Conservation (phyloP, 1,284 basidiomycete species). For the Somion occarium region DNA sequence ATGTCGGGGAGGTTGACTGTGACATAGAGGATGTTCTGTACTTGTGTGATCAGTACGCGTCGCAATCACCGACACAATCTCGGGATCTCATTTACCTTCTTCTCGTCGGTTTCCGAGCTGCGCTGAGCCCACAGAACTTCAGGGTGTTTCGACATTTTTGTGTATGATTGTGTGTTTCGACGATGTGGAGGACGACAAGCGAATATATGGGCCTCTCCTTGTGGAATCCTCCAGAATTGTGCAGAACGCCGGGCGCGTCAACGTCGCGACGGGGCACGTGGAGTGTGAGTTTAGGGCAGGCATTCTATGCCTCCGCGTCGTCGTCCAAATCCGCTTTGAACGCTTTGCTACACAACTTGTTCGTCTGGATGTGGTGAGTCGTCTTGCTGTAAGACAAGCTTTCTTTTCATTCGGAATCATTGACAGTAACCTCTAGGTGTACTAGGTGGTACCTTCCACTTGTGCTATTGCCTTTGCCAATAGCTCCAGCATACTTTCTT, state of each 20-base stretch:
- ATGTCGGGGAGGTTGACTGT: conserved; percentile 86
- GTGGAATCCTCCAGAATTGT: conserved; percentile 33
- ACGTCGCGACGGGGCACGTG: conserved; percentile 11
- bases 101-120: conserved; percentile 58
- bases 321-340: no score
- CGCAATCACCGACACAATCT: conserved; percentile 18
- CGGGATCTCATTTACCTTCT: conserved; percentile 51
- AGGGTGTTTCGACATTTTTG: conserved; percentile 57
- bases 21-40: conserved; percentile 77
- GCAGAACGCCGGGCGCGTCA: conserved; percentile 24
- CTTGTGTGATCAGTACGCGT: conserved; percentile 1
- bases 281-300: conserved; percentile 9
- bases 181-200: background rate
- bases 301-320: background rate
- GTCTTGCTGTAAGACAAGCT: background rate
- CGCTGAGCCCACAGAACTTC: conserved; percentile 92
- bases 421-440: conserved; percentile 46
- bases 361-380: conserved; percentile 11
- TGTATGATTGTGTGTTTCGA: conserved; percentile 10
- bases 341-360: background rate
- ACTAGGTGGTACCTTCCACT: conserved; percentile 80
- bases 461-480: conserved; percentile 70
- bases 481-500: conserved; percentile 71
- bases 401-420: background rate
- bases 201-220: conserved; percentile 2